Evolutionary conservation across 1,284 basidiomycete genomes (phyloP).

Genomic region (Flammula alnicola): DNA sequence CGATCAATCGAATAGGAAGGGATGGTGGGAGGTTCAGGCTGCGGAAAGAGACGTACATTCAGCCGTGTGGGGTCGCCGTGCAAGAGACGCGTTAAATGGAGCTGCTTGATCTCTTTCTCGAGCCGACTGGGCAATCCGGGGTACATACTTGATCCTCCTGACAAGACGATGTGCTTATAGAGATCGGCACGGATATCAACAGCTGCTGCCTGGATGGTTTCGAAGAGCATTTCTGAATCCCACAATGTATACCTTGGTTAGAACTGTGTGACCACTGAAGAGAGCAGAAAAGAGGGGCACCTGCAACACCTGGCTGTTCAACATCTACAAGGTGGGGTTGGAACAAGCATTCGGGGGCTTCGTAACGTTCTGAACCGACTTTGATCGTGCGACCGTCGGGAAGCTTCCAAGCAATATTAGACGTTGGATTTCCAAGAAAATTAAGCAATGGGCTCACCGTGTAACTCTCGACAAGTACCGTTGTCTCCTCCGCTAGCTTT

Average conservation of each 20-base stretch:
- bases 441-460: conserved; percentile 59
- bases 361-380: conserved; percentile 98
- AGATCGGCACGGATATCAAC: conserved; percentile 91
- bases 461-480: conserved; percentile 94
- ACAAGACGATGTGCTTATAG: conserved; percentile 98
- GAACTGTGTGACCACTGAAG: neutral
- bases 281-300: conserved; percentile 41
- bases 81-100: conserved; percentile 91
- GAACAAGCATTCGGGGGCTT: conserved; percentile 99
- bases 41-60: conserved; percentile 64
- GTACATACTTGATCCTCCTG: conserved; percentile 98
- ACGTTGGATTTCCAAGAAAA: neutral
- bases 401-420: conserved; percentile 57
- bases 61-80: conserved; percentile 84
- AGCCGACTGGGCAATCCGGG: conserved; percentile 95
- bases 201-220: conserved; percentile 92
- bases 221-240: conserved; percentile 89
- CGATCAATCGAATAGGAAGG: neutral
- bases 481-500: conserved; percentile 94
- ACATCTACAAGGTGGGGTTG: conserved; percentile 98
- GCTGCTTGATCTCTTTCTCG: conserved; percentile 99
- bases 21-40: neutral
- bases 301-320: conserved; percentile 96
- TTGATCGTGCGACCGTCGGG: conserved; percentile 97
- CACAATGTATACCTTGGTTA: neutral